These are phyloP conservation scores for Aspergillus leporis DNA, from an alignment of 495 filamentous ascomycete genomes.

Conservation along the genomic window DNA sequence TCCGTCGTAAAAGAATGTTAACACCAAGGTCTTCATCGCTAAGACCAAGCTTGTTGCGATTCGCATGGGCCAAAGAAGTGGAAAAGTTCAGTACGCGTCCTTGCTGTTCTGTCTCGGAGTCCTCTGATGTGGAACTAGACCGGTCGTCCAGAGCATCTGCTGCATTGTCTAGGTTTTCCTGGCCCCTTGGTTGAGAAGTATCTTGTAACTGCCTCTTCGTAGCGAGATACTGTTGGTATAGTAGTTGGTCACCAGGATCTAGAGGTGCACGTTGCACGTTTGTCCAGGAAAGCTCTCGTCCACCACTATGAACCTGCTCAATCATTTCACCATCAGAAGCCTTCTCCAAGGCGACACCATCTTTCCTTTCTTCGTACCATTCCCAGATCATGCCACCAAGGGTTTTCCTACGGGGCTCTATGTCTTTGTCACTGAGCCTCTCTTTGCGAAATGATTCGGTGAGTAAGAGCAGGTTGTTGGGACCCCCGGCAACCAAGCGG, in stretches of 20 bases:
- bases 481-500: slow-evolving; percentile 68
- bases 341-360: slow-evolving; percentile 61
- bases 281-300: slow-evolving; percentile 58
- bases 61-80: slow-evolving; percentile 74
- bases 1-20: slow-evolving; percentile 84
- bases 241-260: slow-evolving; percentile 67
- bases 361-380: slow-evolving; percentile 68
- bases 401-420: slow-evolving; percentile 35
- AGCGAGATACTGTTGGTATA: slow-evolving; percentile 90
- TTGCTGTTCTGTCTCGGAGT: slow-evolving; percentile 87
- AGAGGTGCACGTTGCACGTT: slow-evolving; percentile 63
- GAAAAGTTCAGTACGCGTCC: slow-evolving; percentile 89
- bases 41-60: slow-evolving; percentile 76
- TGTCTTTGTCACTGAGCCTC: slow-evolving; percentile 31
- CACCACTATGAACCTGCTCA: slow-evolving; percentile 65
- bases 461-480: slow-evolving; percentile 79
- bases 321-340: slow-evolving; percentile 58
- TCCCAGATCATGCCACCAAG: slow-evolving; percentile 66
- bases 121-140: slow-evolving; percentile 81
- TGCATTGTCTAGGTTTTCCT: slow-evolving; percentile 62
- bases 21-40: slow-evolving; percentile 87
- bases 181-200: slow-evolving; percentile 66
- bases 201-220: slow-evolving; percentile 78
- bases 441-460: slow-evolving; percentile 64
- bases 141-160: slow-evolving; percentile 83